These are phyloP conservation scores for Boletus semigastroideus DNA, from an alignment of 1,284 basidiomycete species.

Conservation along the genomic window DNA sequence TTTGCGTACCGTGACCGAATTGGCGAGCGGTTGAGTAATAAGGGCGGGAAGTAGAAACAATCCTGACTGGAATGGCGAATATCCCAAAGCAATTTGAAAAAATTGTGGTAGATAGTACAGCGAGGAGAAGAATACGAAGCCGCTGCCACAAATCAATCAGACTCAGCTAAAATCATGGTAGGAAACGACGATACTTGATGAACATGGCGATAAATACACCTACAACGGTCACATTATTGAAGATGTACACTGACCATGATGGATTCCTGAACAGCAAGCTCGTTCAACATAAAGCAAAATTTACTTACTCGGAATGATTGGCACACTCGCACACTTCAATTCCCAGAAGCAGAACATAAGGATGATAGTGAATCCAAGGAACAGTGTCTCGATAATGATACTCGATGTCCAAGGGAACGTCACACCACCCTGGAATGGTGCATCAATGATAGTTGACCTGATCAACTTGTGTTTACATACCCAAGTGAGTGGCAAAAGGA, in stretches of 20 bases:
- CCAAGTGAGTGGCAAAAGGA: constrained; percentile 76
- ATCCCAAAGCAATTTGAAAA: constrained; percentile 70
- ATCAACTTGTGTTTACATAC: constrained; percentile 37
- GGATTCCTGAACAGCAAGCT: not conserved
- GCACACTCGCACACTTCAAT: constrained; percentile 65
- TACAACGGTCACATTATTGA: constrained; percentile 65
- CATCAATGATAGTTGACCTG: constrained; percentile 3
- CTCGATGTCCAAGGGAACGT: constrained; percentile 69
- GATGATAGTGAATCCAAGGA: constrained; percentile 55
- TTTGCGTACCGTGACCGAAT: constrained; percentile 49
- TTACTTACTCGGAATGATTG: constrained; percentile 63
- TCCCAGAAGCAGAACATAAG: constrained; percentile 72
- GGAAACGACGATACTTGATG: constrained; percentile 45
- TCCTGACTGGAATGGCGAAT: constrained; percentile 28
- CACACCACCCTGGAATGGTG: constrained; percentile 53
- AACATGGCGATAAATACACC: constrained; percentile 72
- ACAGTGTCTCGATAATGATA: constrained; percentile 59
- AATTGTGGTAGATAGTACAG: constrained; percentile 72
- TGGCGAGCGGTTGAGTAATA: constrained; percentile 58
- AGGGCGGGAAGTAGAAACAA: constrained; percentile 36
- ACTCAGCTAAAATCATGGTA: not conserved
- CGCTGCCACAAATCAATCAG: constrained; percentile 31
- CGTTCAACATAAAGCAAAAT: not conserved
- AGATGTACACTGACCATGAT: constrained; percentile 58
- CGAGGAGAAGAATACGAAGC: constrained; percentile 60